Evolutionary conservation across 192 early-diverging fungal species (phyloP), one percentile per base, ranked within the genome.

Genomic region (Haplosporangium gracile): DNA sequence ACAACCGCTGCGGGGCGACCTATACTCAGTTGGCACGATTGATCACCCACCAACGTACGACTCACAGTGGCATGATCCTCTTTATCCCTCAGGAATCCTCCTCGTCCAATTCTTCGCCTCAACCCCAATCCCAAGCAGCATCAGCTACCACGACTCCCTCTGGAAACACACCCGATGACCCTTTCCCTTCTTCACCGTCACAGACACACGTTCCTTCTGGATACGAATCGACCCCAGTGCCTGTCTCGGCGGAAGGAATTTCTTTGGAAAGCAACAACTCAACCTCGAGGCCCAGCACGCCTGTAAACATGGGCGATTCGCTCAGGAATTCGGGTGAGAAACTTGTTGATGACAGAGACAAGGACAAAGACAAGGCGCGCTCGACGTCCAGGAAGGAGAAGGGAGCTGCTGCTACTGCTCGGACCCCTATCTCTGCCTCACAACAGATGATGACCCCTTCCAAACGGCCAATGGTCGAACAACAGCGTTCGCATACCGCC

Each of bases 1-100:
- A 86, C 71, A 86, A 86, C 53, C 84, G 84, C 57, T 86, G 84
- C 63, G 84, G 84, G 47, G 84, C 84, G 13, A 86, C 84, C 9
- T 86, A 86, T 81, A 86, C 84, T 42, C 84, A 86, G 60, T 72
- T 86, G 24, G 84, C 84, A 11, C 68, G 84, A 51, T 57, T 86
- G 49, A 86, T 86, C 49, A 86, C 84, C 0, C 84, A 86, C 55
- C 84, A 86, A 42, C 75, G 84, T 32, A 86, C 84, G 9, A 86
- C 84, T 2, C 84, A 86, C 68, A 80, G 78, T 24, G 84, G 84
- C 55, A 86, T 78, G 79, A 86, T 86, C 47, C 84, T 86, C 36
- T 86, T 86, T 68, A 86, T 86, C 79, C 84, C 84, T 22, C 84
- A 86, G 63, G 75, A 80, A 39, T 75, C 82, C n/a, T 70, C 76